Evolutionary conservation across 2,329 filamentous ascomycete species (phyloP).

Genomic region (Chaetomium sp.): DNA sequence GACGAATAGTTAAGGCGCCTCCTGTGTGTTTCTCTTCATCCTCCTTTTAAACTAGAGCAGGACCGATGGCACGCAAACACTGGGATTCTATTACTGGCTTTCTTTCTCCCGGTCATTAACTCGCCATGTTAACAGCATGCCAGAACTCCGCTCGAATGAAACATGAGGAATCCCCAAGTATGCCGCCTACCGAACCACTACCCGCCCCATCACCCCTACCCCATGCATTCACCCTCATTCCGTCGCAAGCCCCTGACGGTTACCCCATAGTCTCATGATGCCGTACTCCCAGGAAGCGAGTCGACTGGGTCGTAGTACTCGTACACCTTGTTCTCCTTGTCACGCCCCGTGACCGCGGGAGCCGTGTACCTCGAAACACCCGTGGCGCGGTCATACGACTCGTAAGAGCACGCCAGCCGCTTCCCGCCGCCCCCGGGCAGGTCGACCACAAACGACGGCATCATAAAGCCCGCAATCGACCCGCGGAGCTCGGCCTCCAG

Average conservation of each 20-base stretch:
- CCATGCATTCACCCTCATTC: background rate
- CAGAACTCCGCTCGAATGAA: background rate
- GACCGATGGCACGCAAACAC: background rate
- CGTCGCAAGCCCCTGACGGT: background rate
- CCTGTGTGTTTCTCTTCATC: background rate
- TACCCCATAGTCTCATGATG: background rate
- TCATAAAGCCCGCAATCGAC: constrained; percentile 63
- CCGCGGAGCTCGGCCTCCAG: constrained; percentile 61
- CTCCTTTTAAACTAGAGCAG: background rate
- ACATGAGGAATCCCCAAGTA: background rate
- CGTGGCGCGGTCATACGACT: constrained; percentile 55
- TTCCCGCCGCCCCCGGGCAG: constrained; percentile 66
- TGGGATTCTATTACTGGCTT: background rate
- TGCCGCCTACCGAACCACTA: background rate
- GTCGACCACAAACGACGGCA: constrained; percentile 64
- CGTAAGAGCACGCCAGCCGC: constrained; percentile 56
- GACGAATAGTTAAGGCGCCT: background rate
- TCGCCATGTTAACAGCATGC: background rate
- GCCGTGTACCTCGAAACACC: constrained; percentile 60
- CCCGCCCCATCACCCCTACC: background rate
- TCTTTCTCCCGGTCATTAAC: background rate
- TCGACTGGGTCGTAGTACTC: constrained; percentile 59
- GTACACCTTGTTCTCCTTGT: constrained; percentile 53
- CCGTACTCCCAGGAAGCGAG: constrained; percentile 20
- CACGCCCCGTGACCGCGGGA: constrained; percentile 52